Base-by-base conservation (phyloP, 2,329 filamentous ascomycete genomes). In the Aspergillus pseudonomiae region DNA sequence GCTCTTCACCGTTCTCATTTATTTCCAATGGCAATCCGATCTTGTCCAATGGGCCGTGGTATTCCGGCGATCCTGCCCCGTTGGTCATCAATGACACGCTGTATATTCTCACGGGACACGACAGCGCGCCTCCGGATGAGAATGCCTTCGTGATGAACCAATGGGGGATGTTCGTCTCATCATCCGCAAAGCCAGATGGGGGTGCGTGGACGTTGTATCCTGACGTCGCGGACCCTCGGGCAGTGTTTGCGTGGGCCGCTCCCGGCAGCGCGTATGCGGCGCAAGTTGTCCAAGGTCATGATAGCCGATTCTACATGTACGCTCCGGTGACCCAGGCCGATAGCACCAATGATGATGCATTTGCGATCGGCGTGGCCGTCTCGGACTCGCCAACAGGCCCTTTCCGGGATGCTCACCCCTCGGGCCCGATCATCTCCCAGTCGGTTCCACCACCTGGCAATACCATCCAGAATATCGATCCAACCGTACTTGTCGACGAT, bases 341-440 rank as follows among this genome's bases (percentile, higher is more conserved):
- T 26, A 52, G 45, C 10, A 11, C 34, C 24, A 60, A 54, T 24
- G 16, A 53, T 30, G 57, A 60, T 32, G 30, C 57, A 4, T 60
- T 60, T 19, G 57, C 57, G 4, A 53, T 60, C n/a, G 57, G 57
- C 12, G 57, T 60, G 4, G 57, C 45, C 2, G 57, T 60, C 12
- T 36, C 57, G 3, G 57, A 60, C 24, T 11, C 48, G 2, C 57
- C 57, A 1, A 60, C 34, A 4, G 57, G 57, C 9, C 57, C 57
- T 30, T 60, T 53, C 14, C 36, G n/a, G 19, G 57, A 60, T 16
- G 57, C 57, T 21, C 57, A 60, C 21, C 57, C 57, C 6, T 39
- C 45, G 28, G 57, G 57, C 6, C 57, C 57, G 46, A 60, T 60
- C 45, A 53, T 60, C 21, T 60, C 57, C 16, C 57, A 60, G 46